These are phyloP conservation scores for Penicillium sp. DNA, from an alignment of 2,329 filamentous ascomycete genomes.

Conservation along the genomic window DNA sequence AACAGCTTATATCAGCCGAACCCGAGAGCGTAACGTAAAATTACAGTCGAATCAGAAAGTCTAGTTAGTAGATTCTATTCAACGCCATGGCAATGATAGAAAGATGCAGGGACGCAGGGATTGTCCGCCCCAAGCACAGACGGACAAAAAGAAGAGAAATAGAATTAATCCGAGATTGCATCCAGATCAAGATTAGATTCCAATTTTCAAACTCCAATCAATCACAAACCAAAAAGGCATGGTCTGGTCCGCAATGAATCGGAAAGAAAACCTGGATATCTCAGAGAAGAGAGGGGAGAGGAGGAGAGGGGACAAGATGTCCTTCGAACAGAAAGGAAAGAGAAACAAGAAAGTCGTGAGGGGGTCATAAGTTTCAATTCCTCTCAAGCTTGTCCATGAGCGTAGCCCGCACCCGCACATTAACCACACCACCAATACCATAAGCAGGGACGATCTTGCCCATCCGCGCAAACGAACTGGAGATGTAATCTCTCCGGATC, in stretches of 20 bases:
- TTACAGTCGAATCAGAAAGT: not conserved
- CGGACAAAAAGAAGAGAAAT: not conserved
- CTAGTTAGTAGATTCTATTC: conserved; percentile 1
- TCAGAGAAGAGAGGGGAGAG: conserved; percentile 11
- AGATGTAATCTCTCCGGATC: conserved; percentile 73
- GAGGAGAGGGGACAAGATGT: not conserved
- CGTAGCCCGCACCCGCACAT: conserved; percentile 66
- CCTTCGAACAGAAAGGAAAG: not conserved
- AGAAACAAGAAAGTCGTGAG: not conserved
- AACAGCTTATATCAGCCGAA: not conserved
- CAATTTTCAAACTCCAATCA: not conserved
- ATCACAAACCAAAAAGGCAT: not conserved
- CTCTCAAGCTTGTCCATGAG: conserved; percentile 66
- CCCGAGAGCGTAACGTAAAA: not conserved
- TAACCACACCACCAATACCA: conserved; percentile 84
- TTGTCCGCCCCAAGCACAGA: not conserved
- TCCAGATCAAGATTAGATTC: not conserved
- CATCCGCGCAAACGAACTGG: conserved; percentile 73
- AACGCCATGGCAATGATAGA: conserved; percentile 14
- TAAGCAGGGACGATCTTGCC: conserved; percentile 86
- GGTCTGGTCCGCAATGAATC: not conserved
- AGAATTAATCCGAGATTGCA: not conserved
- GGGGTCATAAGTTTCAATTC: not conserved
- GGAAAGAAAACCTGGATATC: not conserved
- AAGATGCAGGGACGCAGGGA: not conserved